Evolutionary conservation across 2,329 filamentous ascomycete genomes (phyloP).

Genomic region (Colletotrichum neosansevieriae): DNA sequence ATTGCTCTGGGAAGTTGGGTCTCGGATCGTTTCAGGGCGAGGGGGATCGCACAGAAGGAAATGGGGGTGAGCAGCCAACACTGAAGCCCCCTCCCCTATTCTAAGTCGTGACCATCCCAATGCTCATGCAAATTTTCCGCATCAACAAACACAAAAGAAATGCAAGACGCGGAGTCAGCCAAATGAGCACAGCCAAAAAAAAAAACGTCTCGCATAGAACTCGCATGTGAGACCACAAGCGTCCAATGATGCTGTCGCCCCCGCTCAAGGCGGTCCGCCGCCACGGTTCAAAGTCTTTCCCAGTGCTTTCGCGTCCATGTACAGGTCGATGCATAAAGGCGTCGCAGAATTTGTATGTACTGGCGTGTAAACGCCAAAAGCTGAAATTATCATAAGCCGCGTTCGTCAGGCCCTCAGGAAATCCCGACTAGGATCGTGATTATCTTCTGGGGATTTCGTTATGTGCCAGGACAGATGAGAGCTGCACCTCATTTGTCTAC

Average conservation of each 20-base stretch:
- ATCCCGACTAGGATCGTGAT: no score
- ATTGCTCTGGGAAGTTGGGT: background rate
- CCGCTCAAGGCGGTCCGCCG: background rate
- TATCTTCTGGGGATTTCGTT: no score
- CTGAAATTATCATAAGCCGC: background rate
- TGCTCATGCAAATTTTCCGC: conserved; percentile 26
- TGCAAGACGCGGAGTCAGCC: background rate
- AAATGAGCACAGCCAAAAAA: background rate
- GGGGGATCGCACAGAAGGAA: background rate
- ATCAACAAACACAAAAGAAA: conserved; percentile 26
- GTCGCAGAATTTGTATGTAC: conserved; percentile 17
- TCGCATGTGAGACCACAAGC: background rate
- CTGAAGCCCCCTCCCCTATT: background rate
- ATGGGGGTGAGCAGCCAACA: conserved; percentile 7
- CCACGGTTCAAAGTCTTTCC: background rate
- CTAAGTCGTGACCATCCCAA: conserved; percentile 11
- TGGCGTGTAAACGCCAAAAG: conserved; percentile 6
- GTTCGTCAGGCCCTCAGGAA: background rate
- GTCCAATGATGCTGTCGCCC: background rate
- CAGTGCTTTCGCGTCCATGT: background rate
- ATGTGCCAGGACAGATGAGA: no score
- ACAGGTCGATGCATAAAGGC: conserved; percentile 10
- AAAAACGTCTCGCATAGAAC: background rate
- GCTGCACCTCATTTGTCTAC: background rate
- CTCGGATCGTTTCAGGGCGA: no score